Evolutionary conservation across 495 filamentous ascomycete genomes (phyloP), one percentile per base, ranked within the genome.

Genomic region (Aspergillus mulundensis): DNA sequence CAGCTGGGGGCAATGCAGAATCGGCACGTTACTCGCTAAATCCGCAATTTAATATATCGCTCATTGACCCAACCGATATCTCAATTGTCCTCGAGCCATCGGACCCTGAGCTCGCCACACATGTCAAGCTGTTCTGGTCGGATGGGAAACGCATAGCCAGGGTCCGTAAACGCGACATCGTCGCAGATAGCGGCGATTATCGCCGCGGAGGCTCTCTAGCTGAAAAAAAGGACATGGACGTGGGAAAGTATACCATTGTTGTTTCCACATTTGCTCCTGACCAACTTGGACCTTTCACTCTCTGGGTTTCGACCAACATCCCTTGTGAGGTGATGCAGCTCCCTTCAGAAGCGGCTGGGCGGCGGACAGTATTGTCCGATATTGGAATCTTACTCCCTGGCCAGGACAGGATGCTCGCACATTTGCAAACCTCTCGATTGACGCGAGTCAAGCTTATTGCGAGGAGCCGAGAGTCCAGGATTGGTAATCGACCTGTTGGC

Each of bases 181-280:
- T 95, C 23, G 77, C 79, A 36, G 84, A 87, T 48, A 91, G 87
- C 39, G 88, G 88, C 14, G 93, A 96, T 43, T 96, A 98, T 71
- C 82, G 85, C 30, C 85, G 85, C 11, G 88, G 87, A 24, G 88
- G 87, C 61, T 90, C 87, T 6, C 69, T 90, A 34, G 85, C 86
- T 4, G 82, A 87, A 51, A 67, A 81, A 12, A 66, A 69, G 14
- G 66, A 65, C 7, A 68, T 93, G 7, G 78, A 81, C 23, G 68
- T 76, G 2, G 93, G 93, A 3, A 78, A 76, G 0, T 97, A 97
- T 70, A 96, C 91, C 0, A 79, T 96, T 44, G 85, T 97, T 11
- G 87, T 84, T 61, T 91, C 87, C 7, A 96, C 94, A 1, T 97
- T 95, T 65, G 90, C 95, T 42, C 80, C 86, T 0, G 84, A 84